phyloP scores from a whole-genome alignment of 768 basidiomycete genomes.

The Hysterangium stoloniferum region DNA sequence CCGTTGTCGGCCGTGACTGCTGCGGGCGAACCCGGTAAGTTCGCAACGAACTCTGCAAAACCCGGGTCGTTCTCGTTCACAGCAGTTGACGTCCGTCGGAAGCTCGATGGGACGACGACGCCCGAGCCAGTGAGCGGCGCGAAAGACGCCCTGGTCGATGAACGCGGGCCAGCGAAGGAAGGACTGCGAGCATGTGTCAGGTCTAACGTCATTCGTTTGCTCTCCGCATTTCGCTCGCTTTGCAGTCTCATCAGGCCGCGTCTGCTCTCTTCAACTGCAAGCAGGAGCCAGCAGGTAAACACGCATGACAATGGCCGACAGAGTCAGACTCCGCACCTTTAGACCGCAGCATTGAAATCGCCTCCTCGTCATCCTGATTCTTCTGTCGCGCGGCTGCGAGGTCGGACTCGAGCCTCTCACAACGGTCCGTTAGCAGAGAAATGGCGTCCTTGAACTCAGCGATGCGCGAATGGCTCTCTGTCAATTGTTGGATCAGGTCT shows the following conservation, averaged over 20 bases:
- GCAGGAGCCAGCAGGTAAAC: background rate
- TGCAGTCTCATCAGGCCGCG: conserved; percentile 85
- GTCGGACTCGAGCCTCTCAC: conserved; percentile 17
- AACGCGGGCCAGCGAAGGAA: conserved; percentile 35
- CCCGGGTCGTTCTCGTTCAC: conserved; percentile 7
- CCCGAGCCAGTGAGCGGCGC: conserved; percentile 57
- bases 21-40: conserved; percentile 1
- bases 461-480: conserved; percentile 44
- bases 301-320: conserved; percentile 6
- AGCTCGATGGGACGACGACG: conserved; percentile 4
- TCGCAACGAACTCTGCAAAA: conserved; percentile 9
- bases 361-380: conserved; percentile 64
- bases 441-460: conserved; percentile 57
- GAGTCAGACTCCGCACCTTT: conserved; percentile 49
- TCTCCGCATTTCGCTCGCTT: conserved; percentile 47
- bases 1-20: background rate
- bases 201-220: conserved; percentile 41
- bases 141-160: conserved; percentile 66
- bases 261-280: conserved; percentile 33
- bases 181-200: conserved; percentile 40
- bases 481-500: conserved; percentile 47
- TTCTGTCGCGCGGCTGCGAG: conserved; percentile 21
- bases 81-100: conserved; percentile 55
- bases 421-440: conserved; percentile 47
- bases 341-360: conserved; percentile 63